phyloP scores from a whole-genome alignment of 345 rosid genomes.

The Bruguiera sexangula region DNA sequence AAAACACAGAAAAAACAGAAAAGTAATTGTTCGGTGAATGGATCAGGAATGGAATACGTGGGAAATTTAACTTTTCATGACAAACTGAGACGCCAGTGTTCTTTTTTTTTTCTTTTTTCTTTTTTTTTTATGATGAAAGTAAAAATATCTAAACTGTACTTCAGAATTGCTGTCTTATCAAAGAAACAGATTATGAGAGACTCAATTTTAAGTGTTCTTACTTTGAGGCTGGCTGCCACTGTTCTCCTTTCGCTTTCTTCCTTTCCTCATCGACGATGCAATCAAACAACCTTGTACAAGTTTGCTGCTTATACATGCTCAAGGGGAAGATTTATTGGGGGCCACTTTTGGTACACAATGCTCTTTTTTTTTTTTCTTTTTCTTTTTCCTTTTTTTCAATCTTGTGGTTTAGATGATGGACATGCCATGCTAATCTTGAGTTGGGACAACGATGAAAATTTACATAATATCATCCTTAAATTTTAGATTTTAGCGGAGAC shows the following conservation, averaged over 20 bases:
- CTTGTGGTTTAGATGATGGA: too few species aligned
- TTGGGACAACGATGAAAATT: too few species aligned
- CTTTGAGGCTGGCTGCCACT: not conserved
- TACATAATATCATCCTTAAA: too few species aligned
- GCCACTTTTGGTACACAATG: not conserved
- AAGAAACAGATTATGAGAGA: too few species aligned
- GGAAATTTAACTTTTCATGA: constrained; percentile 14
- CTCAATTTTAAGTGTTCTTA: constrained; percentile 10
- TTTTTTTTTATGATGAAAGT: too few species aligned
- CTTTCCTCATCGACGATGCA: constrained; percentile 14
- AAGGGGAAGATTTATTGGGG: constrained; percentile 8
- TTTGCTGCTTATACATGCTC: too few species aligned
- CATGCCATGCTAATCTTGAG: too few species aligned
- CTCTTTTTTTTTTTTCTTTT: not conserved
- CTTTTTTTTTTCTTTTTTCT: too few species aligned
- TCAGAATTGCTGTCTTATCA: too few species aligned
- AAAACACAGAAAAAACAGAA: not conserved
- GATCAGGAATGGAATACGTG: constrained; percentile 38
- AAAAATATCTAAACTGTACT: too few species aligned
- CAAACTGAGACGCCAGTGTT: constrained; percentile 12
- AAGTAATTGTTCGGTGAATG: constrained; percentile 12
- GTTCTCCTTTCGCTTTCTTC: not conserved
- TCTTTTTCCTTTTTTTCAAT: too few species aligned
- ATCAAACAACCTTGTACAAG: not conserved
- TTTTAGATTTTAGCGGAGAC: too few species aligned